These are phyloP conservation scores for Phytophthora fragariae DNA, from an alignment of 352 stramenopile species.

Conservation along the genomic window DNA sequence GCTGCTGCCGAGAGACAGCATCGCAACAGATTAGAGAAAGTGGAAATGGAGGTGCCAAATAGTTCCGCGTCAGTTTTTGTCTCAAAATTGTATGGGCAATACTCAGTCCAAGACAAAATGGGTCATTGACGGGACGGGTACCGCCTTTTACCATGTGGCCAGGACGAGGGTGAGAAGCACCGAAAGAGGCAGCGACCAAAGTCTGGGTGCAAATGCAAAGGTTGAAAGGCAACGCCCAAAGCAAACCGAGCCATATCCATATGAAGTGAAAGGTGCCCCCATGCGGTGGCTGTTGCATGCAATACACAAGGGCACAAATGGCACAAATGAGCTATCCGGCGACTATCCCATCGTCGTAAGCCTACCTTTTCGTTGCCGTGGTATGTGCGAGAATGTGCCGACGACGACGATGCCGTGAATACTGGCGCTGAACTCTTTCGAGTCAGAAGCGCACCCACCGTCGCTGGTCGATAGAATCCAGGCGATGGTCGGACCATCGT, in stretches of 20 bases:
- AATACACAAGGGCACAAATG: conserved; percentile 1
- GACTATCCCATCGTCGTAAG: conserved; percentile 32
- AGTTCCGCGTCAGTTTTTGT: conserved; percentile 9
- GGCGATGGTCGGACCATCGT: conserved; percentile 29
- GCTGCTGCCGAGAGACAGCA: conserved; percentile 11
- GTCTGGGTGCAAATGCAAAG: background rate
- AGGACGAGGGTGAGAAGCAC: background rate
- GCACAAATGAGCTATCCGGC: conserved; percentile 2
- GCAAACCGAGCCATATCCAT: background rate
- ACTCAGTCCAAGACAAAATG: conserved; percentile 10
- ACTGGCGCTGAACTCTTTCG: conserved; percentile 20
- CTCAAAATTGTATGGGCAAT: conserved; percentile 13
- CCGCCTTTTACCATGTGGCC: background rate
- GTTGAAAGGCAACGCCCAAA: background rate
- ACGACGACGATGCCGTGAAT: background rate
- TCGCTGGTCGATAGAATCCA: conserved; percentile 33
- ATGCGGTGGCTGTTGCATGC: conserved; percentile 2
- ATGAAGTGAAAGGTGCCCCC: background rate
- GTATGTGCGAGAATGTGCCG: background rate
- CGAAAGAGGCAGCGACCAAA: background rate
- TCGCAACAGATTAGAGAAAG: conserved; percentile 11
- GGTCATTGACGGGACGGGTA: conserved; percentile 6
- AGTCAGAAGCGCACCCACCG: conserved; percentile 34
- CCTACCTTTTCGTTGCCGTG: background rate
- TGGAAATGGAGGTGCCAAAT: conserved; percentile 9